Evolutionary conservation across 805 yeast genomes (phyloP).

Genomic region (Nakazawaea wyomingensis): DNA sequence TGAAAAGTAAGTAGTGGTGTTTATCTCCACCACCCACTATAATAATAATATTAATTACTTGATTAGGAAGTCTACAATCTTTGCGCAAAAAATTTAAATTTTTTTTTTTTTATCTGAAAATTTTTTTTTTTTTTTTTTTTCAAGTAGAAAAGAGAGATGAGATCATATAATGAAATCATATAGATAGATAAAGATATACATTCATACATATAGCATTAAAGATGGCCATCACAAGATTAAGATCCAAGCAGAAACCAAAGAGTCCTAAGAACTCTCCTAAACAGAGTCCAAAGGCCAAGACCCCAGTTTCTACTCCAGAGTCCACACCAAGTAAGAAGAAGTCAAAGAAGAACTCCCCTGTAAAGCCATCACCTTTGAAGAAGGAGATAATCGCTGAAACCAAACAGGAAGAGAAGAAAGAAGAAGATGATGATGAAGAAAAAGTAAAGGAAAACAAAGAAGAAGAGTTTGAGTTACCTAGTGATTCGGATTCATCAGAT

Average conservation of each 20-base stretch:
- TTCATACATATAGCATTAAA: neutral
- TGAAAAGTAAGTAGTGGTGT: neutral
- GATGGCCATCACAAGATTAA: slow-evolving; percentile 11
- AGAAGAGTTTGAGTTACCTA: slow-evolving; percentile 13
- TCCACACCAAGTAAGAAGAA: neutral
- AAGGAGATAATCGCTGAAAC: slow-evolving; percentile 14
- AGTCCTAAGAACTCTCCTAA: slow-evolving; percentile 13
- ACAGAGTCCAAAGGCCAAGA: neutral
- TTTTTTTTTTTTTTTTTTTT: neutral
- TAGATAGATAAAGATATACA: neutral
- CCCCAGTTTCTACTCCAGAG: neutral
- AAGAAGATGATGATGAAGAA: neutral
- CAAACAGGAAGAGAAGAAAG: neutral
- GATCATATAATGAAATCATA: neutral
- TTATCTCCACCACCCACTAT: neutral
- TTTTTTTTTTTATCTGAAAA: neutral
- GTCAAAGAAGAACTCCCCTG: neutral
- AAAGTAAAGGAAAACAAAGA: neutral
- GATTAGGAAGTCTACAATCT: neutral
- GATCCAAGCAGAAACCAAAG: slow-evolving; percentile 4
- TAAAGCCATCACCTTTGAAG: slow-evolving; percentile 6
- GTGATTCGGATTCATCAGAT: slow-evolving; percentile 12
- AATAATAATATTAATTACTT: neutral
- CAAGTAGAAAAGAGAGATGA: neutral
- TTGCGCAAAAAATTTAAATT: neutral